Conservation (phyloP, 345 rosid species). For the Alliaria petiolata region DNA sequence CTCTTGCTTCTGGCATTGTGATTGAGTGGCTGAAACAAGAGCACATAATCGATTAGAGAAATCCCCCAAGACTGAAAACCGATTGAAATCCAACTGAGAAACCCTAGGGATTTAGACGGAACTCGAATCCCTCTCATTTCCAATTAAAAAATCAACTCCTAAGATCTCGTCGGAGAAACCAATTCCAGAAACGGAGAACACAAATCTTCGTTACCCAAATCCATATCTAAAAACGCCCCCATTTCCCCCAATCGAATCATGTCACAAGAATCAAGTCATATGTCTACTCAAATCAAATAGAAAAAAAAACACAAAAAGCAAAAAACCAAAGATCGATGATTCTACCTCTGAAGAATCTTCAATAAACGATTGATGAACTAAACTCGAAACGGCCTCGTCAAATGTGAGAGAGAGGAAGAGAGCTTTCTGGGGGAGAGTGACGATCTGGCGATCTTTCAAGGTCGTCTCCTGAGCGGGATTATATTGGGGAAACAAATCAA, state of each 20-base stretch:
- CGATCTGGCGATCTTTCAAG: conserved; percentile 18
- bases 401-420: conserved; percentile 3
- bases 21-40: conserved; percentile 1
- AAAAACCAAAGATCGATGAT: not conserved
- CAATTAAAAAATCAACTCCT: no score
- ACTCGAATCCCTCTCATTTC: no score
- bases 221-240: no score
- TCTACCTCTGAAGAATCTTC: conserved; percentile 25
- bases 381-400: not conserved
- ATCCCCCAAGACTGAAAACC: no score
- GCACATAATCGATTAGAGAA: not conserved
- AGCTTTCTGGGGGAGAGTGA: conserved; percentile 11
- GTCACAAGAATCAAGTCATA: not conserved
- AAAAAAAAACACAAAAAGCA: not conserved
- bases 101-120: no score
- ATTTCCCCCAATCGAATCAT: not conserved
- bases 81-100: no score
- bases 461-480: conserved; percentile 30
- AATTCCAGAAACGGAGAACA: not conserved
- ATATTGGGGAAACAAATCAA: conserved; percentile 6
- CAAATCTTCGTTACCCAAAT: not conserved
- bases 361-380: not conserved
- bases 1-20: conserved; percentile 66
- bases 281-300: not conserved
- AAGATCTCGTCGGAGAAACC: not conserved